Evolutionary conservation across 2,329 filamentous ascomycete genomes (phyloP).

Genomic region (Eutypa lata): DNA sequence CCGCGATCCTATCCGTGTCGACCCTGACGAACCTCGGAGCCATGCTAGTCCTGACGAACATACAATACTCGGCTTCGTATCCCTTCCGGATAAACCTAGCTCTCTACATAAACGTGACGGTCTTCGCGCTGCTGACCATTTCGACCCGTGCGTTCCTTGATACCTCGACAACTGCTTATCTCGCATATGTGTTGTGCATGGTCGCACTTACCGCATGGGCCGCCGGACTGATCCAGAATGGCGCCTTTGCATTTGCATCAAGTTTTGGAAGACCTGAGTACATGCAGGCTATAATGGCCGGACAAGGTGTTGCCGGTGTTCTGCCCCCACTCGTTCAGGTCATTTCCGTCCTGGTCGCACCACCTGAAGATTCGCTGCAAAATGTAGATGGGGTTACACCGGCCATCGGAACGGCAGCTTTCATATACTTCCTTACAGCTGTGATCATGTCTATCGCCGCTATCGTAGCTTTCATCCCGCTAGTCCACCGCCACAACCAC

Average conservation of each 20-base stretch:
- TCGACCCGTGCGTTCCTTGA: slow-evolving; percentile 70
- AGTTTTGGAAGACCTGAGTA: slow-evolving; percentile 85
- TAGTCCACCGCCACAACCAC: slow-evolving; percentile 59
- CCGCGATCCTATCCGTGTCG: slow-evolving; percentile 81
- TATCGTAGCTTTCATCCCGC: slow-evolving; percentile 70
- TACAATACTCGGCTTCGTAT: slow-evolving; percentile 83
- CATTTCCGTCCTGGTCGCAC: slow-evolving; percentile 68
- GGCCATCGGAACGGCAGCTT: slow-evolving; percentile 64
- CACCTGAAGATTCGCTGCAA: slow-evolving; percentile 32
- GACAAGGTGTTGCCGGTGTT: slow-evolving; percentile 88
- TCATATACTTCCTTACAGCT: slow-evolving; percentile 88
- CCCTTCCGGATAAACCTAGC: slow-evolving; percentile 78
- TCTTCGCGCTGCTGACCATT: slow-evolving; percentile 75
- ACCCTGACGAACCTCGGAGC: slow-evolving; percentile 77
- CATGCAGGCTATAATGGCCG: slow-evolving; percentile 93
- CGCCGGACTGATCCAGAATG: slow-evolving; percentile 87
- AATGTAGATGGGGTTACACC: slow-evolving; percentile 20
- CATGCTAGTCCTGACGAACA: slow-evolving; percentile 73
- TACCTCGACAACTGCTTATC: slow-evolving; percentile 64
- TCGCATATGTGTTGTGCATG: slow-evolving; percentile 77
- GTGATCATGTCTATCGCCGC: slow-evolving; percentile 70
- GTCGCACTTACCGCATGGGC: slow-evolving; percentile 77
- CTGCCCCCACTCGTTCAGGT: slow-evolving; percentile 82
- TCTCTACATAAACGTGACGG: slow-evolving; percentile 70
- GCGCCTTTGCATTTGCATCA: slow-evolving; percentile 85